Base-by-base conservation (phyloP, 176 grass and related monocot species). In the Carex pumila region DNA sequence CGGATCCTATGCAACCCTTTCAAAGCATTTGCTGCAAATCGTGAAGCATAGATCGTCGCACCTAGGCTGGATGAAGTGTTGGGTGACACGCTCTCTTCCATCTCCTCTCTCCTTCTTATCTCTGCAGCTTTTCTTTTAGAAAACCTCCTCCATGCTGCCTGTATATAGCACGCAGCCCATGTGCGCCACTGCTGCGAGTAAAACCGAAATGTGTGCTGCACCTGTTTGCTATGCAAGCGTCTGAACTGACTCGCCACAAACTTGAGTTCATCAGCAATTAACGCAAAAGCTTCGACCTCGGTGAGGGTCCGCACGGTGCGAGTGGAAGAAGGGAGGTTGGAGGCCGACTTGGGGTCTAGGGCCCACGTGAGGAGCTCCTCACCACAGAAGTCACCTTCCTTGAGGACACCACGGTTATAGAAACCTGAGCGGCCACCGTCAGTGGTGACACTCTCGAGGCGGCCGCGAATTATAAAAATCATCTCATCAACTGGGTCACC, bases 121-220 rank as follows among this genome's bases (percentile, higher is more conserved):
- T 94, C 89, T 1, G 71, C 64, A 0, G 60, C 52, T 85, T 66
- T 92, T 45, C 90, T 63, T 71, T 88, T 92, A 5, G 47, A 71
- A 85, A 90, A 50, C 64, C 93, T 45, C 84, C 90, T 57, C 93
- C 93, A 94, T 0, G 90, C 86, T 10, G 90, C 93, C 90, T 92
- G 93, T 12, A 94, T 92, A 84, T 92, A 92, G 84, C 81, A 83
- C 0, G 93, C 87, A 25, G 88, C 92, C 92, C 92, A 94, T 0
- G 90, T 94, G 18, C 88, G 85, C 92, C 92, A 94, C 84, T 94
- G 92, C 63, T 91, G 92, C n/a, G 92, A 94, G 90, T 92, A 94
- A 89, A 92, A 90, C 10, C 92, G 7, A 87, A 94, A 94, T 0
- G 92, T 92, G 81, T 94, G 90, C 81, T 92, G 92, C 86, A 94